Evolutionary conservation across 2,329 filamentous ascomycete species (phyloP).

Genomic region (Diaporthe destruens): DNA sequence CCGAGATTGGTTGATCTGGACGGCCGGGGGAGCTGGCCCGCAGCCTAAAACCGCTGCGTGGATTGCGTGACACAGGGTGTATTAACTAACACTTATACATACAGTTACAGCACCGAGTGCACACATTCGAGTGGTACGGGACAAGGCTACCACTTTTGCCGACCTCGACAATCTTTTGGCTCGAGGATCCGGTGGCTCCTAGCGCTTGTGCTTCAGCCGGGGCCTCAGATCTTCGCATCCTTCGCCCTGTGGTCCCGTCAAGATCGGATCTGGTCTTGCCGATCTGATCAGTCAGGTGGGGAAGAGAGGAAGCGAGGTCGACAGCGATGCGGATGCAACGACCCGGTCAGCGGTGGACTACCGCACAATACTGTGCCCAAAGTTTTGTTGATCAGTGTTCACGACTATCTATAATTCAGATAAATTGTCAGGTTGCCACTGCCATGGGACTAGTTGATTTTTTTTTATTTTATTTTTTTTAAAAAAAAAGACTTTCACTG

Average conservation of each 20-base stretch:
- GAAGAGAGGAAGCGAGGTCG: not conserved
- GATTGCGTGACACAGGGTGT: not conserved
- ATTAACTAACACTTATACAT: not conserved
- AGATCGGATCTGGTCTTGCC: slow-evolving; percentile 14
- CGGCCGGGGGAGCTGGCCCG: slow-evolving; percentile 13
- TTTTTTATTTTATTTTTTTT: not conserved
- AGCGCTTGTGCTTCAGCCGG: not conserved
- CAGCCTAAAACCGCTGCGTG: slow-evolving; percentile 28
- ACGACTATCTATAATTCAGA: not conserved
- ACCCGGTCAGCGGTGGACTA: slow-evolving; percentile 1
- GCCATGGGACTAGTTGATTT: not conserved
- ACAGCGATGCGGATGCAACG: slow-evolving; percentile 3
- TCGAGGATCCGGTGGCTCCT: slow-evolving; percentile 14
- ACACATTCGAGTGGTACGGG: no score
- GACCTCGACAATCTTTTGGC: not conserved
- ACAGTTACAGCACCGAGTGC: no score
- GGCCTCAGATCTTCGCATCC: not conserved
- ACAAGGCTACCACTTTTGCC: slow-evolving; percentile 4
- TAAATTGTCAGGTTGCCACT: not conserved
- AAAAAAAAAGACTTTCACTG: not conserved
- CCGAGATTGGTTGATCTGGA: slow-evolving; percentile 30
- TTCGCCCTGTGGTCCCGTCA: slow-evolving; percentile 3
- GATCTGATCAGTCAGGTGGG: not conserved
- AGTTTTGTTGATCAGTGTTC: not conserved
- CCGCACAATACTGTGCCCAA: not conserved